Base-by-base conservation (phyloP, 495 filamentous ascomycete species). In the Letharia lupina region DNA sequence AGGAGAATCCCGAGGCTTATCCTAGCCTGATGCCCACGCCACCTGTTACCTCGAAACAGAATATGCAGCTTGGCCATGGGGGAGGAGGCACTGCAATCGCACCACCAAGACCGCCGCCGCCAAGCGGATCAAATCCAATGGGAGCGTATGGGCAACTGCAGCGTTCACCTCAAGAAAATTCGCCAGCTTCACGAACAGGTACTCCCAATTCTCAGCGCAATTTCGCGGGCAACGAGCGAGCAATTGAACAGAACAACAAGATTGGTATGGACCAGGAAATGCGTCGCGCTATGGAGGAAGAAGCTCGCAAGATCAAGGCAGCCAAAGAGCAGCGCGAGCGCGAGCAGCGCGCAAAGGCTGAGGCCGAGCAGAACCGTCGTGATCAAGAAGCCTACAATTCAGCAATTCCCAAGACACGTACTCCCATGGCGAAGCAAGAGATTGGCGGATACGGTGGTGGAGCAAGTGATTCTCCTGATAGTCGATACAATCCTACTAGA, bases 371-470 rank as follows among this genome's bases (percentile, higher is more conserved):
- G 69, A 81, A 82, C 59, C 84, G 87, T 67, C 81, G 84, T 65
- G 91, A 96, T 10, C 81, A 88, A 68, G 91, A 91, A 70, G 89
- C 84, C 31, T 96, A 94, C 74, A 94, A 96, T 75, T 86, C 89
- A n/a, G 88, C 88, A 18, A 73, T 96, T 54, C 91, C 92, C 20
- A 87, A 95, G 77, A 82, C 81, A 16, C 86, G 89, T 65, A 76
- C 82, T 6, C 89, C 90, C 0, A 72, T 91, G 41, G 91, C 91
- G n/a, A 89, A 96, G 71, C 92, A 96, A 75, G 92, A 96, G 75
- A 75, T 93, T 69, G 89, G 88, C 66, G 87, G 89, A 16, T 89
- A 87, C 69, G 83, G 85, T 54, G 80, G 81, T 57, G 78, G 74
- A 57, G 73, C 75, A 37, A 71, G 76, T 5, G 75, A 81, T 28